Percentiles rank a stretch among this genome's conserved stretches.
phyloP scores from a whole-genome alignment of 305 asterid species.

The Ajuga reptans region DNA sequence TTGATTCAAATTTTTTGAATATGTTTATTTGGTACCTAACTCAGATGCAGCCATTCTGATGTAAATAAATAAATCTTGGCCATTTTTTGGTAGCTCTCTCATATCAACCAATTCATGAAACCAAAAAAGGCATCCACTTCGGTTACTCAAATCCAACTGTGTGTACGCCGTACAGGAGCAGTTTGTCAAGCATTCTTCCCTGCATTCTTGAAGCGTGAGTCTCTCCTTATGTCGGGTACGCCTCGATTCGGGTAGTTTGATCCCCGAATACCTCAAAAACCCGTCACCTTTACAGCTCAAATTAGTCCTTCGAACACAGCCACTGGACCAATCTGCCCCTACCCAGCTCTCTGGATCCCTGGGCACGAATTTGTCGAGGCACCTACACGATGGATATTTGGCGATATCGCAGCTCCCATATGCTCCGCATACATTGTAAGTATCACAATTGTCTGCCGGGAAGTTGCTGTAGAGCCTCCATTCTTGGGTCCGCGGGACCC shows the following conservation, averaged over 20 bases:
- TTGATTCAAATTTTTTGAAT: no score
- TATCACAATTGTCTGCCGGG: conserved; percentile 9
- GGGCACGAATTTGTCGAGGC: not conserved
- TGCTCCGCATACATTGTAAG: conserved; percentile 3
- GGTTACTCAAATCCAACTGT: conserved; percentile 9
- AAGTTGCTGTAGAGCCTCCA: not conserved
- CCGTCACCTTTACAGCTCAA: conserved; percentile 26
- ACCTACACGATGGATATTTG: not conserved
- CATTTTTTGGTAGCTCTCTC: conserved; percentile 6
- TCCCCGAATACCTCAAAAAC: conserved; percentile 23
- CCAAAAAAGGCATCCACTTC: conserved; percentile 33
- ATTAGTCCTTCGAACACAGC: conserved; percentile 25
- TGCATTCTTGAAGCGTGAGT: conserved; percentile 25
- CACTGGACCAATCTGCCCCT: conserved; percentile 27
- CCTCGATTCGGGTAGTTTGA: conserved; percentile 30
- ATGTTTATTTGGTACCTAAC: conserved; percentile 13
- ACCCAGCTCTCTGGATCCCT: conserved; percentile 21
- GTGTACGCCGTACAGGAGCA: conserved; percentile 40
- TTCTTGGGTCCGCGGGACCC: not conserved
- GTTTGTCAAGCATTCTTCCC: conserved; percentile 20
- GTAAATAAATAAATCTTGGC: conserved; percentile 24
- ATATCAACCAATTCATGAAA: conserved; percentile 25
- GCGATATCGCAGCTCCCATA: not conserved
- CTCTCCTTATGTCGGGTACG: conserved; percentile 11
- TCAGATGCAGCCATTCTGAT: conserved; percentile 32